Conservation (phyloP, 2,329 filamentous ascomycete species). For the Trichoderma citrinoviride region DNA sequence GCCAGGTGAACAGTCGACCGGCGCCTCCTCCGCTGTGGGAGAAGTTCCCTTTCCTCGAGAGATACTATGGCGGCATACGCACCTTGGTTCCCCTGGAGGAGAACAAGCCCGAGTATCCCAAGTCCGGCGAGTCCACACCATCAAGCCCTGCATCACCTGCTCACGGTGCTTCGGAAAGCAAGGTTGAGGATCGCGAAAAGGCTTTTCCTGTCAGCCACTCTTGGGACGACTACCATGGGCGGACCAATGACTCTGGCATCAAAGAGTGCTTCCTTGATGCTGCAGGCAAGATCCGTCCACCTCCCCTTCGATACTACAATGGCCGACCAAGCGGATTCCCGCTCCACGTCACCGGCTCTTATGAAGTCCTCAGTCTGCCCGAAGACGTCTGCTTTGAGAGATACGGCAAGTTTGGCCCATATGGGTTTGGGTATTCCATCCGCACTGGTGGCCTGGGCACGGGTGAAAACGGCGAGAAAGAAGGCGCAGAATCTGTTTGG, state of each 20-base stretch:
- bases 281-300: conserved; percentile 62
- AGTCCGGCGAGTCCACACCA: conserved; percentile 52
- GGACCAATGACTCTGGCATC: conserved; percentile 49
- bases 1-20: conserved; percentile 43
- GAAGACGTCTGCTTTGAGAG: conserved; percentile 92
- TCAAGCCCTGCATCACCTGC: conserved; percentile 21
- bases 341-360: conserved; percentile 80
- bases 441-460: conserved; percentile 77
- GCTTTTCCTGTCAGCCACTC: conserved; percentile 32
- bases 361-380: conserved; percentile 72
- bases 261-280: conserved; percentile 77
- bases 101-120: conserved; percentile 80
- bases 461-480: conserved; percentile 79
- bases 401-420: conserved; percentile 82
- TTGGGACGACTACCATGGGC: conserved; percentile 37
- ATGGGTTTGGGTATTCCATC: conserved; percentile 82
- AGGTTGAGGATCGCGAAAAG: conserved; percentile 22
- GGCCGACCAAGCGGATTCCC: conserved; percentile 84
- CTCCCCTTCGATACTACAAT: conserved; percentile 68
- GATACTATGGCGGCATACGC: conserved; percentile 87
- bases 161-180: conserved; percentile 17
- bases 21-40: conserved; percentile 74
- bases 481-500: conserved; percentile 81
- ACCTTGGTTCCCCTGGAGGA: conserved; percentile 63
- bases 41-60: conserved; percentile 75